Percentiles rank a stretch among this genome's conserved stretches.
These are phyloP conservation scores for Gaeumannomyces tritici DNA, from an alignment of 2,329 filamentous ascomycete genomes.

Conservation along the genomic window DNA sequence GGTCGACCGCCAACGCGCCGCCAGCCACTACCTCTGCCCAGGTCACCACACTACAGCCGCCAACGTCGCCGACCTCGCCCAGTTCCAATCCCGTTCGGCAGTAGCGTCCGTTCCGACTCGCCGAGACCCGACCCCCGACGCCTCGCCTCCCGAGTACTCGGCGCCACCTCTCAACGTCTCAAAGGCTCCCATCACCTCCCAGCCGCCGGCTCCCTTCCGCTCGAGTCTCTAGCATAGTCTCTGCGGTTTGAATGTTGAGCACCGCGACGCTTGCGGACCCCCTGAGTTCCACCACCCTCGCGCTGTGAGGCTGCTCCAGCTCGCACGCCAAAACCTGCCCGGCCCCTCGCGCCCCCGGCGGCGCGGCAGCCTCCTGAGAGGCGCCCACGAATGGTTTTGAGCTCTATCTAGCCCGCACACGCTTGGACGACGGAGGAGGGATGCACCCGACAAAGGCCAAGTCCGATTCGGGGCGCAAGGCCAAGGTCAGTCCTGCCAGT, in stretches of 20 bases:
- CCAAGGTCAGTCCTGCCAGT: conserved; percentile 35
- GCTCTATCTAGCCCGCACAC: neutral
- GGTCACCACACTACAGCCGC: too few relatives aligned
- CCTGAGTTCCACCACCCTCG: neutral
- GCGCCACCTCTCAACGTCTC: neutral
- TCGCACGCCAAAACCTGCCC: neutral
- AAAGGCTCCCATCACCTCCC: neutral
- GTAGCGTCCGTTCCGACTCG: neutral
- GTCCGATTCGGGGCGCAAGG: conserved; percentile 50
- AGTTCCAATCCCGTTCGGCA: neutral
- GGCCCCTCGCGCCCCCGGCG: neutral
- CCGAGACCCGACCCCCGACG: neutral
- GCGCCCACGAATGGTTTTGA: neutral
- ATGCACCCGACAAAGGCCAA: conserved; percentile 47
- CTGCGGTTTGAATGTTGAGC: neutral
- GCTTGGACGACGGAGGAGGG: conserved; percentile 16
- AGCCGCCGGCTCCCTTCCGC: too few relatives aligned
- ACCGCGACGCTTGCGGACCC: neutral
- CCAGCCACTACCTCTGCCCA: neutral
- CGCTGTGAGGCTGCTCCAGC: neutral
- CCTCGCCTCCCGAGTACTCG: too few relatives aligned
- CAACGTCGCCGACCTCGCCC: neutral
- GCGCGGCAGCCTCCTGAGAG: neutral
- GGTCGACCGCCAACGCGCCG: neutral
- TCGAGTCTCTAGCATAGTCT: too few relatives aligned